phyloP scores from a whole-genome alignment of 1,284 basidiomycete genomes.

The Sparassis latifolia region DNA sequence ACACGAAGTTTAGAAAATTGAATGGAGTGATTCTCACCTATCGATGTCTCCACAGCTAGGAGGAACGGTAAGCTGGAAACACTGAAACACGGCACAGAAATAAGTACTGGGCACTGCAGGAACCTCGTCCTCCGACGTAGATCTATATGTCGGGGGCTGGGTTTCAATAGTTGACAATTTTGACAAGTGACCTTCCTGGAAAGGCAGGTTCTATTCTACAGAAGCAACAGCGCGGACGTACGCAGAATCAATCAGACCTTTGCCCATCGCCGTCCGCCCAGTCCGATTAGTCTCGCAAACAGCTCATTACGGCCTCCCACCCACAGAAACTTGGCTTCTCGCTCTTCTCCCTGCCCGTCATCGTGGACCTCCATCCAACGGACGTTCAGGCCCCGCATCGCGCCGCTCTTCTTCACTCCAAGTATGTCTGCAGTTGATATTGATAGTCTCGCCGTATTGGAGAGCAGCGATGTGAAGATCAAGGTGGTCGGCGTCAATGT shows the following conservation, averaged over 20 bases:
- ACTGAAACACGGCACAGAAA: too few relatives aligned
- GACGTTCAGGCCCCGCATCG: slow-evolving; percentile 47
- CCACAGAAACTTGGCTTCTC: slow-evolving; percentile 52
- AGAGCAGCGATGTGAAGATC: slow-evolving; percentile 49
- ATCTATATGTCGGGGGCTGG: not conserved
- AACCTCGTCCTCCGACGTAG: too few relatives aligned
- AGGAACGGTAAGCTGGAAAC: too few relatives aligned
- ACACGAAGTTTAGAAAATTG: too few relatives aligned
- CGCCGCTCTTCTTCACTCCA: slow-evolving; percentile 51
- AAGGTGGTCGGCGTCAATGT: slow-evolving; percentile 44
- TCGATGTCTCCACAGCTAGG: too few relatives aligned
- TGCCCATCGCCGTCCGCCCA: slow-evolving; percentile 34
- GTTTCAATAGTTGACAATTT: not conserved
- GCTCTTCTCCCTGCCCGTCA: slow-evolving; percentile 26
- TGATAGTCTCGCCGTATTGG: slow-evolving; percentile 36
- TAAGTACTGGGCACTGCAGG: too few relatives aligned
- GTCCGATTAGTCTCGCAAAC: slow-evolving; percentile 59
- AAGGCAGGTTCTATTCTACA: slow-evolving; percentile 1
- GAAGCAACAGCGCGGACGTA: too few relatives aligned
- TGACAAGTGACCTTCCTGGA: slow-evolving; percentile 5
- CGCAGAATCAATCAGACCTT: slow-evolving; percentile 10
- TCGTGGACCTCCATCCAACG: slow-evolving; percentile 31
- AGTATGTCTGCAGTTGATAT: slow-evolving; percentile 42
- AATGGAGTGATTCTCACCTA: too few relatives aligned
- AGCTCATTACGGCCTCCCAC: slow-evolving; percentile 57